Evolutionary conservation across 768 basidiomycete genomes (phyloP).

Genomic region (Cystofilobasidium bisporidii): DNA sequence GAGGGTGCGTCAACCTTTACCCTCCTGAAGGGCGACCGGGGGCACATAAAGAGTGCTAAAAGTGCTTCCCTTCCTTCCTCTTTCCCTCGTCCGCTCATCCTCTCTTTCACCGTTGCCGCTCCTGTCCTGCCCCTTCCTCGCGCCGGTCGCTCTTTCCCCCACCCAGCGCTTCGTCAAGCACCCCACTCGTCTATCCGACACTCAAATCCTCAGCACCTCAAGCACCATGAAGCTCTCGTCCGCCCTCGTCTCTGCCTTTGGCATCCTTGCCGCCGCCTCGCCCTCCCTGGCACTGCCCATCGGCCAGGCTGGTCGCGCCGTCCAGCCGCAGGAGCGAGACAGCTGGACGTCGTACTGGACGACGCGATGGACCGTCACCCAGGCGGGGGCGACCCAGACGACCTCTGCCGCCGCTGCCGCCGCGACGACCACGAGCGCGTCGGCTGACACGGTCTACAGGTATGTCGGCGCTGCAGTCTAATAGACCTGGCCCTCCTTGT

Average conservation of each 20-base stretch:
- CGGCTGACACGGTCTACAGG: neutral
- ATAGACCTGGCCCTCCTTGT: neutral
- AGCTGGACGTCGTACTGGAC: neutral
- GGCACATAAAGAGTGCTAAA: too few species aligned
- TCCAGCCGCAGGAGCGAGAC: neutral
- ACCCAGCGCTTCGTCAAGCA: neutral
- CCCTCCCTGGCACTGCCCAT: neutral
- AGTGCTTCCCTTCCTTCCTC: too few species aligned
- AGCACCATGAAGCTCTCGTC: neutral
- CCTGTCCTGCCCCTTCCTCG: neutral
- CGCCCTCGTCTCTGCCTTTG: neutral
- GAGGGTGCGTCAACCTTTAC: too few species aligned
- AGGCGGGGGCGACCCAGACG: neutral
- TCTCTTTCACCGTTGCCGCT: too few species aligned
- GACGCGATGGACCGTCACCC: neutral
- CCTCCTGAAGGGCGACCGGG: too few species aligned
- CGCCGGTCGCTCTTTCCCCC: neutral
- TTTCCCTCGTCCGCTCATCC: too few species aligned
- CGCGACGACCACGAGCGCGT: neutral
- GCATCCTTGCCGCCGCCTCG: neutral
- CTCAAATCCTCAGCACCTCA: too few species aligned
- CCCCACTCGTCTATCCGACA: neutral
- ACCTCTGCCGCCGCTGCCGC: neutral
- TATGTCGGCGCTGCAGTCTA: neutral
- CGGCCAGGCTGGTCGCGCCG: neutral